phyloP scores from a whole-genome alignment of 768 basidiomycete species.

The Boletus reticulatus region DNA sequence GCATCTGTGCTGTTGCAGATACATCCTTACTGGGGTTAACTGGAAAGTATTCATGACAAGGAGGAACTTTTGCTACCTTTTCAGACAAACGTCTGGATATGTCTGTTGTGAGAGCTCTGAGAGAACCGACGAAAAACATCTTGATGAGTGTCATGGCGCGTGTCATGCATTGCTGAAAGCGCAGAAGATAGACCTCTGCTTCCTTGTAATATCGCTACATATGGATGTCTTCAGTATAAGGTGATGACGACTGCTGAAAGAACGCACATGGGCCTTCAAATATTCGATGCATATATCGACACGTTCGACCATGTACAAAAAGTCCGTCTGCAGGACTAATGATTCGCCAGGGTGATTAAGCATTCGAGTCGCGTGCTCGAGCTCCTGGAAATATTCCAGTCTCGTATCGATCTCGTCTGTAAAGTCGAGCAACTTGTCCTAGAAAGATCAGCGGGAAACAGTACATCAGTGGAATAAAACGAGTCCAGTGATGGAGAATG shows the following conservation, averaged over 20 bases:
- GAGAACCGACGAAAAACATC: conserved; percentile 90
- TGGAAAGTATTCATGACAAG: not conserved
- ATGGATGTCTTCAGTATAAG: conserved; percentile 1
- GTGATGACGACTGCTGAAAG: not conserved
- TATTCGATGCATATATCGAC: conserved; percentile 95
- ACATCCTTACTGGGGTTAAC: conserved; percentile 51
- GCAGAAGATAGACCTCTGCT: conserved; percentile 90
- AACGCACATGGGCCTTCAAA: conserved; percentile 77
- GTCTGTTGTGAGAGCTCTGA: conserved; percentile 77
- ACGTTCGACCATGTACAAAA: conserved; percentile 93
- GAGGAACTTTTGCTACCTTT: conserved; percentile 46
- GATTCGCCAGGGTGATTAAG: conserved; percentile 93
- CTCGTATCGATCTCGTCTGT: conserved; percentile 81
- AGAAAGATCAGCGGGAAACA: not conserved
- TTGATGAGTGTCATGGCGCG: conserved; percentile 97
- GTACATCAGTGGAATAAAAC: not conserved
- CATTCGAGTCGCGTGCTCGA: conserved; percentile 91
- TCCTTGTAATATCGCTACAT: conserved; percentile 85
- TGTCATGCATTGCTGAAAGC: conserved; percentile 98
- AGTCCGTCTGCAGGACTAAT: conserved; percentile 86
- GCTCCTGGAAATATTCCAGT: conserved; percentile 91
- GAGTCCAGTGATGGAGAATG: not conserved
- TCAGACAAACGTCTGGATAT: conserved; percentile 73
- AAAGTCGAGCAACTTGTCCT: conserved; percentile 76
- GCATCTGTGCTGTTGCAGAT: conserved; percentile 74